Base-by-base conservation (phyloP, 164 flowering plant species). In the Houttuynia cordata region DNA sequence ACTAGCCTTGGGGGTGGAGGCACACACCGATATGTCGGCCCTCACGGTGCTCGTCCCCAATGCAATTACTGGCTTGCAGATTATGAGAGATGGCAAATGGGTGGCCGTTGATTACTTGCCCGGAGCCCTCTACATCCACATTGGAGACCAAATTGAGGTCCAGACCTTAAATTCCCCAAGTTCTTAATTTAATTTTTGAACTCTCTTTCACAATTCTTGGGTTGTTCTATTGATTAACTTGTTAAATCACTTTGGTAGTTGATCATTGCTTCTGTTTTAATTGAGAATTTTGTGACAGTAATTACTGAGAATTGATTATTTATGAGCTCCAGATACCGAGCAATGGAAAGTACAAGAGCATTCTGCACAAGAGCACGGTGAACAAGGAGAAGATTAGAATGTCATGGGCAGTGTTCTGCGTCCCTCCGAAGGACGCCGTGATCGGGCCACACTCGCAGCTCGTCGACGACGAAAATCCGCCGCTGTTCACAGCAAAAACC, bases 121-220 rank as follows among this genome's bases (percentile, higher is more conserved):
- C 1, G 58, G 75, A 55, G 76, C 81, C 3, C 66, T 82, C 23
- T 62, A 74, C 37, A 71, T 80, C 63, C 77, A 76, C 41, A 30
- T 78, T 7, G 87, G 81, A 0, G 84, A 82, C 39, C 82, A 82
- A 50, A 49, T 80, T 56, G 87, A 82, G 82, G 84, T 79, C 10
- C 19, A 20, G 18, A 10, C 21, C n/a, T n/a, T n/a, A n/a, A n/a
- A 51, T 51, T 19, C 17, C 19, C 21, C 19, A 12, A 19, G 18
- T 18, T 51, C 19, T 18, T 21, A 18, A n/a, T n/a, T 18, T 51
- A 51, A n/a, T n/a, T 19, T 3, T 15, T 19, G 19, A 19, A 0
- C 19, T 10, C 18, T 51, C n/a, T n/a, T n/a, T n/a, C n/a, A n/a
- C n/a, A n/a, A n/a, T n/a, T n/a, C n/a, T n/a, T n/a, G n/a, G n/a